Evolutionary conservation across 1,139 yeast genomes (phyloP), one percentile per base, ranked within the genome.

Genomic region (Cylindricascospora bacillispora): DNA sequence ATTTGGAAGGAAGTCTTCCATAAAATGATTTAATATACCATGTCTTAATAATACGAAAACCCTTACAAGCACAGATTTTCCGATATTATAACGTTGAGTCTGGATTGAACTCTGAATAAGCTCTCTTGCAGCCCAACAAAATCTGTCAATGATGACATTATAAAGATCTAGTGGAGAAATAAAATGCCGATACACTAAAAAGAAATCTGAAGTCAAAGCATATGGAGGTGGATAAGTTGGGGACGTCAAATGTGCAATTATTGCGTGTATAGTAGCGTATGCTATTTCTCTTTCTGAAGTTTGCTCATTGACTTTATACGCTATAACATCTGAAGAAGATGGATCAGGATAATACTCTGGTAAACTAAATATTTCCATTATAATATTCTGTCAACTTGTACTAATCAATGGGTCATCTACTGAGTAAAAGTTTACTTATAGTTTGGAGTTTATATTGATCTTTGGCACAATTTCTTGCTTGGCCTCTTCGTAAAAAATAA

Each of bases 21-120:
- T 61, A 43, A 76, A 79, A 48, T 77, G 77, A 49, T 79, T 86
- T 37, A 81, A 57, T 19, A 89, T 57, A 94, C 97, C 89, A 55
- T 83, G 94, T 45, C 97, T 67, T 28, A 89, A 47, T 21, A 81
- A 76, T 23, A 83, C 95, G 59, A 86, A 89, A 0, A 93, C 77
- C 42, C 97, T 66, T 23, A 86, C 68, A n/a, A 82, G 60, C 1
- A 79, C 78, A 16, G 53, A 59, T 27, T 54, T 52, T 5, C 45
- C 40, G 9, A 27, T 32, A 20, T 41, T 45, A 14, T 23, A 22
- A 11, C 36, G 32, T 16, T 30, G 24, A 14, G 35, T 27, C n/a
- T 38, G 32, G 6, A 37, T 28, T 24, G 25, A 27, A 33, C 24
- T 25, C 4, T 27, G 25, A 36, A 43, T 27, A 53, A 62, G 45